A percentile compares a stretch with the other conserved stretches of the same genome.
Evolutionary conservation across 2,329 filamentous ascomycete species (phyloP).

Genomic region (Bimuria novae-zelandiae): DNA sequence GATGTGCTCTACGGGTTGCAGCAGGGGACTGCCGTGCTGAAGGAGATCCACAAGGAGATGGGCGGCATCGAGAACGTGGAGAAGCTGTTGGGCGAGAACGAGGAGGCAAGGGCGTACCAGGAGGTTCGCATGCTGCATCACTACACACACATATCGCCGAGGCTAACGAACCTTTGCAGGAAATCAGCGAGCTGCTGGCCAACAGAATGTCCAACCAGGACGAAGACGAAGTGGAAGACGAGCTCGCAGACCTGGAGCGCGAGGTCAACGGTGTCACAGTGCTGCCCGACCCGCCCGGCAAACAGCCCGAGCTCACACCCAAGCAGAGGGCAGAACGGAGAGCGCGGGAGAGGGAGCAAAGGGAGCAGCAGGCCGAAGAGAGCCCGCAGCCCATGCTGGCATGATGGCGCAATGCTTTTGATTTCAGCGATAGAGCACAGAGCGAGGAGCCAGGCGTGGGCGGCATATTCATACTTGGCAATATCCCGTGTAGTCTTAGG

Average conservation of each 20-base stretch:
- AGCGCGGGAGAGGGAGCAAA: conserved; percentile 24
- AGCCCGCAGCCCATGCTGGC: conserved; percentile 45
- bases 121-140: conserved; percentile 59
- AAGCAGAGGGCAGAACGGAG: conserved; percentile 29
- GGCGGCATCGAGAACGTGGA: conserved; percentile 92
- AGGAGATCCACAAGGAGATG: conserved; percentile 94
- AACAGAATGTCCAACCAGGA: conserved; percentile 90
- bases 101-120: conserved; percentile 90
- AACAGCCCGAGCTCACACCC: conserved; percentile 36
- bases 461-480: conserved; percentile 1
- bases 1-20: conserved; percentile 91
- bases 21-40: conserved; percentile 86
- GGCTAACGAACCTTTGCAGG: conserved; percentile 57
- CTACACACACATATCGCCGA: background rate
- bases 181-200: conserved; percentile 89
- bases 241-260: conserved; percentile 78
- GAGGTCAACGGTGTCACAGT: conserved; percentile 55
- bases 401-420: conserved; percentile 18
- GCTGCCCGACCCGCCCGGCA: conserved; percentile 48
- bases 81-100: conserved; percentile 90
- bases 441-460: conserved; percentile 38
- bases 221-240: conserved; percentile 97
- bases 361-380: conserved; percentile 40
- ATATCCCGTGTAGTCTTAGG: background rate
- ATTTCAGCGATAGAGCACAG: conserved; percentile 25